Percentiles rank a stretch among this genome's conserved stretches.
These are phyloP conservation scores for Nitzschia putrida DNA, from an alignment of 108 stramenopile genomes.

Conservation along the genomic window DNA sequence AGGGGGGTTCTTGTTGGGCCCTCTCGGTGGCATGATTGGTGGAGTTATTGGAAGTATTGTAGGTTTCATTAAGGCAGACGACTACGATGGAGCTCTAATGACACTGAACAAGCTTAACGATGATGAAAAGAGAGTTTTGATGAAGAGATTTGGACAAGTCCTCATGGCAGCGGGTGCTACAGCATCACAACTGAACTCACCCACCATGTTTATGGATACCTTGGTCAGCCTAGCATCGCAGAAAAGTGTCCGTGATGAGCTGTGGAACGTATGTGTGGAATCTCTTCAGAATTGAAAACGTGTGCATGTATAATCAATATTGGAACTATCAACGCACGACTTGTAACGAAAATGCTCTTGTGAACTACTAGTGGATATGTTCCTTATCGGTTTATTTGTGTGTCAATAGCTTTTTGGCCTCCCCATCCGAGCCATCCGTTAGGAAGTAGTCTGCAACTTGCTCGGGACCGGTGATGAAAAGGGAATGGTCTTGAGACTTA, in stretches of 20 bases:
- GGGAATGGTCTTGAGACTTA: constrained; percentile 66
- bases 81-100: constrained; percentile 64
- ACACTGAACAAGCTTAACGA: constrained; percentile 37
- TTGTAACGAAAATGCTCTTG: too few species aligned
- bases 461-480: constrained; percentile 68
- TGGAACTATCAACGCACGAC: too few species aligned
- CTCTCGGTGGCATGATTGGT: constrained; percentile 66
- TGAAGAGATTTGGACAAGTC: constrained; percentile 45
- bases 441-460: constrained; percentile 73
- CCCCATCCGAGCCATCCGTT: constrained; percentile 55
- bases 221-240: constrained; percentile 41
- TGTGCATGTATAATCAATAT: too few species aligned
- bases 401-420: constrained; percentile 52
- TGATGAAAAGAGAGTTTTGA: constrained; percentile 32
- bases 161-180: constrained; percentile 52
- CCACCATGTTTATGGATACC: constrained; percentile 36
- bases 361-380: too few species aligned
- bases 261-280: constrained; percentile 59
- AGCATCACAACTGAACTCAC: constrained; percentile 24
- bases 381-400: not conserved
- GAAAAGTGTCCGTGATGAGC: constrained; percentile 42
- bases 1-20: constrained; percentile 56
- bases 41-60: constrained; percentile 54
- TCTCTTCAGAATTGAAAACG: constrained; percentile 19
- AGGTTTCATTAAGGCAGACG: constrained; percentile 47